Evolutionary conservation across 78 protist genomes (phyloP), one percentile per base, ranked within the genome.

Genomic region (Dictyostelium firmibasis): DNA sequence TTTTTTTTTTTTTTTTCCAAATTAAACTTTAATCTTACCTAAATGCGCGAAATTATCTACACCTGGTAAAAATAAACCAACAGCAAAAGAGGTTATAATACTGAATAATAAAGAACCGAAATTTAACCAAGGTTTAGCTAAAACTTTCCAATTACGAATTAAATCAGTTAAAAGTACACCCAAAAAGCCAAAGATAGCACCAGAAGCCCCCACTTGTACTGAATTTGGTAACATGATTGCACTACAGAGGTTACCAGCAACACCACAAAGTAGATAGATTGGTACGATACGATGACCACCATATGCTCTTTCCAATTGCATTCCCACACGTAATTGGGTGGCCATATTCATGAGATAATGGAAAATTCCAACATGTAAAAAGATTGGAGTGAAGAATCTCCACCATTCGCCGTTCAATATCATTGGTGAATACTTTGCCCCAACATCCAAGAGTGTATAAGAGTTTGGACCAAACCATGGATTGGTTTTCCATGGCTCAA

Each of bases 121-220:
- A n/a, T 93, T 93, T 20, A 85, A 20, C 50, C 43, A 84, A 14
- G 96, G 96, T 18, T 31, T 85, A 8, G 84, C 86, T 50, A 93
- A 74, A 9, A 35, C 60, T 27, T 86, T 43, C 96, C 96, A 93
- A 60, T 93, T 93, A 27, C 92, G 18, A 10, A 85, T 0, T 18
- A 93, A n/a, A 93, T 93, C 96, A 5, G 91, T 82, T 29, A 93
- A 50, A 7, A 93, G 31, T 20, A 93, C 96, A 47, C 96, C 96
- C 14, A 83, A 84, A 77, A 93, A 93, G 0, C 96, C 96, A 78
- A 93, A 93, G 43, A 93, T 85, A 1, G 96, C 91, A 14, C 96
- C 96, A 29, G 96, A 93, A 38, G 96, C 96, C 41, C 96, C 96
- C 0, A 85, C 96, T 50, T 93, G 96, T 1, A 93, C 85, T n/a